Conservation (phyloP, 129 eudicot genomes). For the Silybum marianum region DNA sequence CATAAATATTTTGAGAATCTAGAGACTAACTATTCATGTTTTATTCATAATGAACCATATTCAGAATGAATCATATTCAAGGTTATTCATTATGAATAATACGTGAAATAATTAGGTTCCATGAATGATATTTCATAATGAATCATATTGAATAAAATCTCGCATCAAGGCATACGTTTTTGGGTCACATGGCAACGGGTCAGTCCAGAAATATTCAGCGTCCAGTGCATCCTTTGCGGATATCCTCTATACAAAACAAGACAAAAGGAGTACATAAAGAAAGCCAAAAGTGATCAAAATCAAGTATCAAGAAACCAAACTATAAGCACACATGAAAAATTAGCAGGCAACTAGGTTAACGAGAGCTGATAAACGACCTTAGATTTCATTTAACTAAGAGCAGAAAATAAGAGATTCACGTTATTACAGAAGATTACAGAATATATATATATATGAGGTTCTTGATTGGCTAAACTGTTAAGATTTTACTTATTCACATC, state of each 20-base stretch:
- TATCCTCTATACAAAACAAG: slow-evolving; percentile 63
- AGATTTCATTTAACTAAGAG: no score
- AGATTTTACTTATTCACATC: not conserved
- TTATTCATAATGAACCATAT: not conserved
- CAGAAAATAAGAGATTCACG: no score
- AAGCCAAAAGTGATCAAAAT: not conserved
- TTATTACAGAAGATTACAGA: no score
- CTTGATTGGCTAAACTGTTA: not conserved
- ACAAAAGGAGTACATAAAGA: not conserved
- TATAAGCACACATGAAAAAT: not conserved
- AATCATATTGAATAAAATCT: not conserved
- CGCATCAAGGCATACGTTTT: slow-evolving; percentile 54
- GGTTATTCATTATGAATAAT: not conserved
- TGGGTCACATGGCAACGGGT: slow-evolving; percentile 95
- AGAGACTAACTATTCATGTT: not conserved
- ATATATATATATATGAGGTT: not conserved
- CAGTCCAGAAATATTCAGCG: slow-evolving; percentile 95
- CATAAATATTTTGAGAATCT: not conserved
- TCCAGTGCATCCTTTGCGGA: slow-evolving; percentile 93
- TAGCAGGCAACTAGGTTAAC: slow-evolving; percentile 12
- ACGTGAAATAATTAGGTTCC: not conserved
- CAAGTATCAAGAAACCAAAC: slow-evolving; percentile 8
- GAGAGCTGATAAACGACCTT: slow-evolving; percentile 2
- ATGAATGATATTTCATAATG: not conserved
- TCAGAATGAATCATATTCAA: not conserved